These are phyloP conservation scores for Theobroma grandiflorum DNA, from an alignment of 441 rosid genomes.

Conservation along the genomic window DNA sequence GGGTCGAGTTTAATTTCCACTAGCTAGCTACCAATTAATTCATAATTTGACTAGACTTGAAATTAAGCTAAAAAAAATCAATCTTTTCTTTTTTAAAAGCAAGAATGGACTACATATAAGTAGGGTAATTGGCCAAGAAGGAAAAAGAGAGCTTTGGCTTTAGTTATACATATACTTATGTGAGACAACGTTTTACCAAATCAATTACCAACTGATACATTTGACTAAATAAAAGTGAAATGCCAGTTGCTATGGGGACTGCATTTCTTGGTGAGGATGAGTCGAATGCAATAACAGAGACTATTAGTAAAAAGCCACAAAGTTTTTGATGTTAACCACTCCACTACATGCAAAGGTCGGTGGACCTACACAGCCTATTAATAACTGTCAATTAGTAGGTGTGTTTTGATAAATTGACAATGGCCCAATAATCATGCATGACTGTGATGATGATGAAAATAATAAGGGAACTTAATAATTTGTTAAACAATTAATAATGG, in stretches of 20 bases:
- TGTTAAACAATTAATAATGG: not conserved
- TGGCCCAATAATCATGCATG: constrained; percentile 12
- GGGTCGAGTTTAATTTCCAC: too few species aligned
- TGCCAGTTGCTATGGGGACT: too few species aligned
- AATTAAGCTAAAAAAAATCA: too few species aligned
- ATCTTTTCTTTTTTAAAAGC: too few species aligned
- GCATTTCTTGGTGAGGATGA: too few species aligned
- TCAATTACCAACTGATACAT: not conserved
- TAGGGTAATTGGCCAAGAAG: not conserved
- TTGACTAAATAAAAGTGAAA: not conserved
- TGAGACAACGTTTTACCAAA: not conserved
- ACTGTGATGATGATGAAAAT: constrained; percentile 5
- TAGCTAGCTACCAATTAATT: too few species aligned
- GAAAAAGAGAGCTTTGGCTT: not conserved
- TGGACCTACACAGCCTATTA: constrained; percentile 28
- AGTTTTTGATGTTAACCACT: constrained; percentile 27
- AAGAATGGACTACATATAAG: too few species aligned
- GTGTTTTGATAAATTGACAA: constrained; percentile 22
- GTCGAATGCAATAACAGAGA: too few species aligned
- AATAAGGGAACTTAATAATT: not conserved
- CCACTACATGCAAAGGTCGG: constrained; percentile 16
- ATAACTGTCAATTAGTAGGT: constrained; percentile 25
- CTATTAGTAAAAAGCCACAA: not conserved
- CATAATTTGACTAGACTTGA: too few species aligned
- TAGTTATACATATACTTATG: too few species aligned